phyloP scores from a whole-genome alignment of 768 basidiomycete species.

The Aureoboletus auriporus region DNA sequence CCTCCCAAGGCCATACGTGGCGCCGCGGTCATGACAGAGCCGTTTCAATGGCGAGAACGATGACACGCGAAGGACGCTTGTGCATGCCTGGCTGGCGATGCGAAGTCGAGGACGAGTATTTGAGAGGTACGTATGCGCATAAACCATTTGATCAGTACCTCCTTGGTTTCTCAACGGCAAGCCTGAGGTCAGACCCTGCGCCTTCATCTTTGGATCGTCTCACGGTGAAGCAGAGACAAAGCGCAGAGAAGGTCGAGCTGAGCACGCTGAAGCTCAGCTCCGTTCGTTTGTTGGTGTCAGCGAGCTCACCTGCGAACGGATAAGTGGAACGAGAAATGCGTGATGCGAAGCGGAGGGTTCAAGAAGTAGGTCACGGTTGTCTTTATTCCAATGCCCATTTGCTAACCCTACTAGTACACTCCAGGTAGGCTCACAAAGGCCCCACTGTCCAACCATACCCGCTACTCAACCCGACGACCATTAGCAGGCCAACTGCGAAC shows the following conservation, averaged over 20 bases:
- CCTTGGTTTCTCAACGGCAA: slow-evolving; percentile 75
- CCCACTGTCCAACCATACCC: slow-evolving; percentile 26
- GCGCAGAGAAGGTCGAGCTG: slow-evolving; percentile 60
- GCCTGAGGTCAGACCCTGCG: slow-evolving; percentile 41
- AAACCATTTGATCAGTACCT: slow-evolving; percentile 83
- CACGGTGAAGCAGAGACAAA: slow-evolving; percentile 58
- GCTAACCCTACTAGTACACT: slow-evolving; percentile 22
- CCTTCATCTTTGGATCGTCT: slow-evolving; percentile 36
- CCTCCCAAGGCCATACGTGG: too few relatives aligned
- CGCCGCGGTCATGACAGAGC: too few relatives aligned
- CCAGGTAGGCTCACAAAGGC: slow-evolving; percentile 32
- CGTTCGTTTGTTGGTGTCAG: slow-evolving; percentile 75
- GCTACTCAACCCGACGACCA: slow-evolving; percentile 21
- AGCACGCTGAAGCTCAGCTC: slow-evolving; percentile 76
- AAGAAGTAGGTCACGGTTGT: too few relatives aligned
- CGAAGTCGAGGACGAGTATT: too few relatives aligned
- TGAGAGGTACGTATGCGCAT: too few relatives aligned
- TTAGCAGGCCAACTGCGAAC: slow-evolving; percentile 18
- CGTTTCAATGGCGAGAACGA: too few relatives aligned
- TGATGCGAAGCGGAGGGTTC: slow-evolving; percentile 8
- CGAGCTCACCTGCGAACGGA: slow-evolving; percentile 62
- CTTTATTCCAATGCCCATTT: slow-evolving; percentile 41
- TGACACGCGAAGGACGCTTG: too few relatives aligned
- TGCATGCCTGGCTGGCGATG: too few relatives aligned
- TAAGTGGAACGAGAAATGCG: not conserved